A percentile compares a stretch with the other conserved stretches of the same genome.
Conservation (phyloP, 148 eudicot species). For the Agrostemma githago region DNA sequence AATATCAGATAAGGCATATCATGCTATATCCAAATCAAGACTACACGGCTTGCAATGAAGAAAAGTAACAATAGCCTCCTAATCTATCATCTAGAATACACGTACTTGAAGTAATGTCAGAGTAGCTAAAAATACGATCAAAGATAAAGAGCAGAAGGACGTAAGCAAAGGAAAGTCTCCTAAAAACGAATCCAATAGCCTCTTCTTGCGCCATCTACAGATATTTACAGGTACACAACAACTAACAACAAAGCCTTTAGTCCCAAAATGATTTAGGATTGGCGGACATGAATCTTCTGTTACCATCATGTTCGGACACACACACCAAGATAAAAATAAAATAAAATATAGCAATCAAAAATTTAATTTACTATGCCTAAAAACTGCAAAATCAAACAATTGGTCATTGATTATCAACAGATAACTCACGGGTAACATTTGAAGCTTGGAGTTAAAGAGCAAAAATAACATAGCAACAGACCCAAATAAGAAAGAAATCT, state of each 20-base stretch:
- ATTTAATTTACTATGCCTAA: background rate
- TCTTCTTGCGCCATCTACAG: background rate
- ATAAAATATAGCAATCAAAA: too few relatives aligned
- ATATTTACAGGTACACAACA: background rate
- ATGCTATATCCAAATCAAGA: slow-evolving; percentile 9
- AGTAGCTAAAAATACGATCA: background rate
- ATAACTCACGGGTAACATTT: background rate
- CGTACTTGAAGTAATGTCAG: background rate
- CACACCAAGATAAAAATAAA: too few relatives aligned
- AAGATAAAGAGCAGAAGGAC: background rate
- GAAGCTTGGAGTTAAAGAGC: background rate
- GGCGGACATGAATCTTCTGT: too few relatives aligned
- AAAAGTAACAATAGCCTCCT: background rate
- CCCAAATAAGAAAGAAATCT: slow-evolving; percentile 7
- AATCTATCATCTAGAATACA: background rate
- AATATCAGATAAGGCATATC: slow-evolving; percentile 13
- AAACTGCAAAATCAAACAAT: background rate
- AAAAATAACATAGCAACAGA: slow-evolving; percentile 9
- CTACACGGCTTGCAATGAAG: background rate
- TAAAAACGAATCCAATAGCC: background rate
- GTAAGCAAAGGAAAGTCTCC: background rate
- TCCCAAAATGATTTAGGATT: too few relatives aligned
- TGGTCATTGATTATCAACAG: background rate
- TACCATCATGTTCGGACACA: too few relatives aligned
- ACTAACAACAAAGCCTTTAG: too few relatives aligned